phyloP scores from a whole-genome alignment of 805 yeast genomes.

The Lipomyces yamanashiensis region DNA sequence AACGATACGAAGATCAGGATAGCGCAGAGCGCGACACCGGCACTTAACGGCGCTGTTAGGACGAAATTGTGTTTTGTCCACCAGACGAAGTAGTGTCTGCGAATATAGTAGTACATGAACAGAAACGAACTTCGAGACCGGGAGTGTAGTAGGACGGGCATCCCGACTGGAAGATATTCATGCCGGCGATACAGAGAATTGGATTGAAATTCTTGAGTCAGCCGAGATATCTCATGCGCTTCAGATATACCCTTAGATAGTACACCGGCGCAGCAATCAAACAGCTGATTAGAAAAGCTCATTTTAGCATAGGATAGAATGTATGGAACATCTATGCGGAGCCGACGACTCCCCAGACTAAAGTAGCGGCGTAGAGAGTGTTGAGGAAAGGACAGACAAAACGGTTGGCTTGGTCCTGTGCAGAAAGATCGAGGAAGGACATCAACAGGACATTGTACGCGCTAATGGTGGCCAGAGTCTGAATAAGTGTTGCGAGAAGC shows the following conservation, averaged over 20 bases:
- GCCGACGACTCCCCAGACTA: constrained; percentile 65
- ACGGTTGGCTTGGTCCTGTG: constrained; percentile 45
- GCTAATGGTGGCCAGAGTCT: constrained; percentile 50
- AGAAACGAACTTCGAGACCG: constrained; percentile 42
- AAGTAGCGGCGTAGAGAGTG: constrained; percentile 55
- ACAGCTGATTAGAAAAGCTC: constrained; percentile 35
- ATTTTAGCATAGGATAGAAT: constrained; percentile 34
- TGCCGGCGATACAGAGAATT: constrained; percentile 23
- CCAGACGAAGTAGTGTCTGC: constrained; percentile 57
- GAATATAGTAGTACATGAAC: constrained; percentile 51
- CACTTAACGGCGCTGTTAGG: constrained; percentile 59
- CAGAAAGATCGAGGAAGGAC: constrained; percentile 45
- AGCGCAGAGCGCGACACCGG: constrained; percentile 68
- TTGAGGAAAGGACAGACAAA: constrained; percentile 51
- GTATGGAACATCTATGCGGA: constrained; percentile 53
- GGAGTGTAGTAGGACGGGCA: constrained; percentile 33
- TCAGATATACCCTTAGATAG: constrained; percentile 1
- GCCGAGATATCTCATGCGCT: constrained; percentile 11
- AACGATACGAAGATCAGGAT: constrained; percentile 61
- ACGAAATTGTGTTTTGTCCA: constrained; percentile 59
- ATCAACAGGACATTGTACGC: constrained; percentile 53
- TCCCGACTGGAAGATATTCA: constrained; percentile 21
- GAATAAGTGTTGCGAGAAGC: constrained; percentile 53
- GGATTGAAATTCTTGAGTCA: constrained; percentile 29
- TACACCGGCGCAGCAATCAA: constrained; percentile 27